Evolutionary conservation across 441 rosid genomes (phyloP), one percentile per base, ranked within the genome.

Genomic region (Gossypium gossypioides): DNA sequence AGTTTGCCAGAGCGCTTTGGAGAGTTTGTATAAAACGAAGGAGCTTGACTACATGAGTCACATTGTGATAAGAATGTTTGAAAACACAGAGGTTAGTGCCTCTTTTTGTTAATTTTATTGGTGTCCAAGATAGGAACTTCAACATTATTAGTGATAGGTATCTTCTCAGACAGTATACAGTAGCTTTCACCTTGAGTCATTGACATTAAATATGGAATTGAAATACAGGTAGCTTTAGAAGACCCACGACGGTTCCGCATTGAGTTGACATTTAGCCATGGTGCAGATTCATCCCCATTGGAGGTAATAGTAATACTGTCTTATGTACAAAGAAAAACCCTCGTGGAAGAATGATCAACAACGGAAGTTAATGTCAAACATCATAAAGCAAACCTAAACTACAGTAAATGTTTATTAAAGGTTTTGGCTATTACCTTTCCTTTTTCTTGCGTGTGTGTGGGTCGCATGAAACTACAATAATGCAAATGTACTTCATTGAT

Each of bases 1-100:
- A 71, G 85, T 96, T 68, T 92, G 85, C 81, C 81, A 68, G 52
- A 83, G 68, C 81, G 99, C 85, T 69, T 87, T 94, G 82, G 99
- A 94, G 79, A 95, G 98, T 51, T 79, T 96, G 75, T 82, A 74
- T 77, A 92, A 87, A 74, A 94, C 98, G 6, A 89, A 91, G 80
- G 99, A 94, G 87, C 99, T 96, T 64, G 99, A 96, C 81, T 96
- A 94, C 86, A 96, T 96, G 99, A 96, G 99, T 76, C 88, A 94
- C 78, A 94, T 96, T 22, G 97, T 96, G 71, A 82, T 96, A 62
- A 86, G 99, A 81, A 91, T 92, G 90, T 96, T 94, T 16, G 99
- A 96, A 84, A 91, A 92, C 78, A 88, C 84, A 0, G 99, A 86
- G 92, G 98, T 91, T 42, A 58, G 74, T 62, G 34, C 66, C 69